These are phyloP conservation scores for Aspergillus sp. DNA, from an alignment of 2,329 filamentous ascomycete genomes.

Conservation along the genomic window DNA sequence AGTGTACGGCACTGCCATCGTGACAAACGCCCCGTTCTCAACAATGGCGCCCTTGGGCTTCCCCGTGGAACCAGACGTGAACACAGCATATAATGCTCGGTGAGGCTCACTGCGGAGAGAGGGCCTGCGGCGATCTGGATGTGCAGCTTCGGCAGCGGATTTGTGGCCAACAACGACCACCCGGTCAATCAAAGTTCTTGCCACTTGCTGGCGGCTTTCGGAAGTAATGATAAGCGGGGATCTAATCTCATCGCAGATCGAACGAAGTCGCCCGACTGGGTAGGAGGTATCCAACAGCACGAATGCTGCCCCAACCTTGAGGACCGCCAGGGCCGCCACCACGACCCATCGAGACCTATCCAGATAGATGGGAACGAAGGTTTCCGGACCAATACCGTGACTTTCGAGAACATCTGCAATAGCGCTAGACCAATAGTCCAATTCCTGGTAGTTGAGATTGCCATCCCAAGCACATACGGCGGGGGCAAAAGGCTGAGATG, in stretches of 20 bases:
- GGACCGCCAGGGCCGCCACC: constrained; percentile 1
- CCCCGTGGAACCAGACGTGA: constrained; percentile 9
- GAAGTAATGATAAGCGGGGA: background rate
- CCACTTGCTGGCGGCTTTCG: background rate
- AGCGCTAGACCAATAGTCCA: constrained; percentile 27
- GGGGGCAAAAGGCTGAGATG: constrained; percentile 6
- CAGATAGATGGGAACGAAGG: constrained; percentile 22
- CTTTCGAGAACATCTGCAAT: constrained; percentile 24
- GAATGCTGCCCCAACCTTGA: constrained; percentile 2
- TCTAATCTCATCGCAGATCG: background rate
- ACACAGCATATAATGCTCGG: constrained; percentile 18
- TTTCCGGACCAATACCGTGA: constrained; percentile 27
- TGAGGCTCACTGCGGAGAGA: background rate
- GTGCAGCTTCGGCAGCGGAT: background rate
- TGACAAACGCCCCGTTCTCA: background rate
- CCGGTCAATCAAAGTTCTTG: background rate
- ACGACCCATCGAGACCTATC: constrained; percentile 9
- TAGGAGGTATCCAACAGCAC: background rate
- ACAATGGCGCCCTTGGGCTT: constrained; percentile 9
- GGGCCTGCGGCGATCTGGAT: background rate
- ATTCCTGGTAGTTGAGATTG: constrained; percentile 21
- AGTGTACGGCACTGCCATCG: background rate
- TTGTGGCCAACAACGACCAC: background rate
- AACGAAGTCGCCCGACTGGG: constrained; percentile 1
- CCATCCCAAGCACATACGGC: constrained; percentile 30